Conservation (phyloP, 192 early-diverging fungal genomes). For the Lobosporangium transversale region DNA sequence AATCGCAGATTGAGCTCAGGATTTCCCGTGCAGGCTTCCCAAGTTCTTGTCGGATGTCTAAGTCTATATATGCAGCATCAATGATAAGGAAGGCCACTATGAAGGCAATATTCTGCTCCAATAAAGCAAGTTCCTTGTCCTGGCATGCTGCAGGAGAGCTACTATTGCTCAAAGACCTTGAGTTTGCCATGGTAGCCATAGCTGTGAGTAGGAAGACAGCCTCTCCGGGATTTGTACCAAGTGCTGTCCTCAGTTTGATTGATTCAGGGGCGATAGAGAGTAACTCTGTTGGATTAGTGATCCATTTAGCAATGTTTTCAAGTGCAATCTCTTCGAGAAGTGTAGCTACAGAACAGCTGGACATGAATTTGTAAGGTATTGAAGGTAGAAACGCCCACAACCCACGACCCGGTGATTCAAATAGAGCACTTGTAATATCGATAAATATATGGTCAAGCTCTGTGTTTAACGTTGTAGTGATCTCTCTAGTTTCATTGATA, state of each 20-base stretch:
- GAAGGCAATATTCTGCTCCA: constrained; percentile 30
- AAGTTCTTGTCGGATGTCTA: constrained; percentile 42
- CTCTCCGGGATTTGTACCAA: constrained; percentile 51
- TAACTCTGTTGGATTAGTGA: constrained; percentile 4
- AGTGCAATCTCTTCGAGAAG: constrained; percentile 34
- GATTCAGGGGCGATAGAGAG: constrained; percentile 7
- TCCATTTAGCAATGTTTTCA: constrained; percentile 12
- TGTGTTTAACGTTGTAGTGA: constrained; percentile 1
- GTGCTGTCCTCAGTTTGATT: constrained; percentile 15
- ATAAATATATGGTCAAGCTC: constrained; percentile 21
- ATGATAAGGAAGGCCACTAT: constrained; percentile 52
- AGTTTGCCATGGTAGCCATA: constrained; percentile 51
- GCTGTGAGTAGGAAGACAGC: constrained; percentile 56
- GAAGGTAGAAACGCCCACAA: constrained; percentile 49
- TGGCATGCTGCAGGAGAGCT: too few relatives aligned
- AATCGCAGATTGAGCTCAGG: constrained; percentile 48
- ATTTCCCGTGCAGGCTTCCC: constrained; percentile 58
- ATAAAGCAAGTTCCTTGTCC: background rate
- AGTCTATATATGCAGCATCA: constrained; percentile 54
- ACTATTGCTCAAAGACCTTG: constrained; percentile 3
- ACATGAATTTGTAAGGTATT: constrained; percentile 43
- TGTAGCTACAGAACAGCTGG: constrained; percentile 6
- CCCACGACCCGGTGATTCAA: constrained; percentile 24
- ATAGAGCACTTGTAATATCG: constrained; percentile 16
- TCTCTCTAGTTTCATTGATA: constrained; percentile 3